Evolutionary conservation across 192 early-diverging fungal species (phyloP), one percentile per base, ranked within the genome.

Genomic region (Coemansia sp.): DNA sequence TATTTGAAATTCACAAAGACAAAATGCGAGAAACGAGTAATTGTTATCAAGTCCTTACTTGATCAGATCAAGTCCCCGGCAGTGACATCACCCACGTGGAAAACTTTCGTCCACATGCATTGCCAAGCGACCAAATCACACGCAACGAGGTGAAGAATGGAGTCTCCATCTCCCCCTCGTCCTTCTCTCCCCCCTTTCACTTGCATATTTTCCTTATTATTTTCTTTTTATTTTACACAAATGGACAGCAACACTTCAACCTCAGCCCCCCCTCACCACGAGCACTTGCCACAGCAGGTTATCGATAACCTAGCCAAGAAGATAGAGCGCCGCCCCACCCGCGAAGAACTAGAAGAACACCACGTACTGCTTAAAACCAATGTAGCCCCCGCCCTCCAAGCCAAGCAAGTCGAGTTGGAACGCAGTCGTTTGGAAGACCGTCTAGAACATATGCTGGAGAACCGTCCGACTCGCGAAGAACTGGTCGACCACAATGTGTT

Each of bases 401-500:
- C 73, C 7, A 69, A 48, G 31, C 58, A 73, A 48, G 34, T 44
- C 9, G 68, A 82, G 62, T 70, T 85, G 5, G 51, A 67, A 27
- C 75, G 74, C 55, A 69, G 46, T 57, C 42, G 46, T 11, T 51
- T 90, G 7, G 86, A 86, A 50, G 85, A 87, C 51, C 62, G 67
- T 2, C 75, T 92, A 25, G 86, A 89, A 69, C 68, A 60, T 34
- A 85, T 85, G 67, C 72, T 91, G 23, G 81, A 85, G 69, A 74
- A 82, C 31, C 85, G 90, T 50, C 87, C 88, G 23, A 82, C 87
- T 25, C 72, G 71, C 23, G 78, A 84, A 21, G 85, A 87, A 44
- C 85, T 91, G 14, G 84, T 86, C 27, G 72, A 84, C 14, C 81
- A 70, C 72, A 87, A 88, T 50, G 88, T 91, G 19, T 74, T 91